phyloP scores from a whole-genome alignment of 352 stramenopile species.

The Peronospora destructor region DNA sequence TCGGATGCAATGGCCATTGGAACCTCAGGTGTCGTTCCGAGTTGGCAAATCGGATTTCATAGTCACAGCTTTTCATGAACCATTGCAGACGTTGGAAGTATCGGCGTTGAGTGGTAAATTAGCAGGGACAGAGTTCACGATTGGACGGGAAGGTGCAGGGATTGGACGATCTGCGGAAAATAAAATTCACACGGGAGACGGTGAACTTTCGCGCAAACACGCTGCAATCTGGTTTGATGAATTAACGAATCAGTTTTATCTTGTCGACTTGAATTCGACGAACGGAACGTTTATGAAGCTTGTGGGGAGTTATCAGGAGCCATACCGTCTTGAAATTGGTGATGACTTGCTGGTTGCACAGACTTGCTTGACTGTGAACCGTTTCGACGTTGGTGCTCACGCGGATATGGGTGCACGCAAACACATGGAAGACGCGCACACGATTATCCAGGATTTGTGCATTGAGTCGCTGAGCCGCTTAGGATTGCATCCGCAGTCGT shows the following conservation, averaged over 20 bases:
- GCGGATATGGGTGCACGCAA: conserved; percentile 91
- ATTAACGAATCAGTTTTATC: conserved; percentile 64
- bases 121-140: conserved; percentile 64
- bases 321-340: conserved; percentile 90
- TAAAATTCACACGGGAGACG: conserved; percentile 90
- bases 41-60: conserved; percentile 77
- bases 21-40: conserved; percentile 55
- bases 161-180: conserved; percentile 86
- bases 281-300: conserved; percentile 96
- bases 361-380: conserved; percentile 94
- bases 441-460: conserved; percentile 89
- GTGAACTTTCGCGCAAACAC: conserved; percentile 92
- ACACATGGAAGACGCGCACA: conserved; percentile 94
- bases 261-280: conserved; percentile 83
- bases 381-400: conserved; percentile 94
- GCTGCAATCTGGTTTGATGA: conserved; percentile 89
- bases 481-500: conserved; percentile 83
- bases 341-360: conserved; percentile 94
- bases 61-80: conserved; percentile 49
- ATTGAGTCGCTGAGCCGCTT: conserved; percentile 47
- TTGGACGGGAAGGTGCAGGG: conserved; percentile 78
- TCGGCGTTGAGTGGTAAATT: conserved; percentile 58
- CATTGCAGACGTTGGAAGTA: conserved; percentile 48
- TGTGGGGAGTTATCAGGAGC: conserved; percentile 87
- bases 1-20: conserved; percentile 76